Conservation (phyloP, 305 asterid genomes). For the Fraxinus sp. region DNA sequence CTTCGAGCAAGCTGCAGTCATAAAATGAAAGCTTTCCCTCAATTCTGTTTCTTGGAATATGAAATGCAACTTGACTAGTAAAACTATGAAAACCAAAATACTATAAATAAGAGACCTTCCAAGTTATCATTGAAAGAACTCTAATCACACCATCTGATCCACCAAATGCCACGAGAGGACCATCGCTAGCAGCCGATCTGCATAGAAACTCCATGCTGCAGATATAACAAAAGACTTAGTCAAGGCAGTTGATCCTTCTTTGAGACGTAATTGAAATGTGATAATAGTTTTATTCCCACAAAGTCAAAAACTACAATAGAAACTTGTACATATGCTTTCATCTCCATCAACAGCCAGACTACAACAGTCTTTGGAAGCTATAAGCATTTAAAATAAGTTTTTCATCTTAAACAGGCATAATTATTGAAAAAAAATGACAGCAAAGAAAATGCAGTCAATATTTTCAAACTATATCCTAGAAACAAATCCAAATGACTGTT, state of each 20-base stretch:
- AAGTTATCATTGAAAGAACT: constrained; percentile 97
- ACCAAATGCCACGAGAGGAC: constrained; percentile 99
- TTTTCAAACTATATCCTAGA: constrained; percentile 13
- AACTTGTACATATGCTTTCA: neutral
- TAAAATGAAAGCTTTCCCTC: constrained; percentile 22
- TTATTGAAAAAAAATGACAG: neutral
- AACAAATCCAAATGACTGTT: neutral
- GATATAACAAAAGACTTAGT: constrained; percentile 29
- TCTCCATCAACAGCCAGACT: constrained; percentile 6
- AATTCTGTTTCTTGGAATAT: constrained; percentile 19
- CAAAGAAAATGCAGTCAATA: neutral
- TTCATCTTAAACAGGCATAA: neutral
- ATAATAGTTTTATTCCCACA: constrained; percentile 19
- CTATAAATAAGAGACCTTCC: constrained; percentile 68
- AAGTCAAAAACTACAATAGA: neutral
- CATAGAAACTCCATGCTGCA: constrained; percentile 97
- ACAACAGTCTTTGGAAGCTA: neutral
- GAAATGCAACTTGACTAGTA: constrained; percentile 15
- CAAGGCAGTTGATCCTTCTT: constrained; percentile 31
- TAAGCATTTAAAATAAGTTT: constrained; percentile 2
- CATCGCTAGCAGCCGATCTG: constrained; percentile 73
- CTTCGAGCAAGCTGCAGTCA: constrained; percentile 89
- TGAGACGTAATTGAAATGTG: neutral
- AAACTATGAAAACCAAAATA: constrained; percentile 22
- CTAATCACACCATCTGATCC: constrained; percentile 97